Base-by-base conservation (phyloP, 805 yeast genomes). In the Starmera pachycereana region DNA sequence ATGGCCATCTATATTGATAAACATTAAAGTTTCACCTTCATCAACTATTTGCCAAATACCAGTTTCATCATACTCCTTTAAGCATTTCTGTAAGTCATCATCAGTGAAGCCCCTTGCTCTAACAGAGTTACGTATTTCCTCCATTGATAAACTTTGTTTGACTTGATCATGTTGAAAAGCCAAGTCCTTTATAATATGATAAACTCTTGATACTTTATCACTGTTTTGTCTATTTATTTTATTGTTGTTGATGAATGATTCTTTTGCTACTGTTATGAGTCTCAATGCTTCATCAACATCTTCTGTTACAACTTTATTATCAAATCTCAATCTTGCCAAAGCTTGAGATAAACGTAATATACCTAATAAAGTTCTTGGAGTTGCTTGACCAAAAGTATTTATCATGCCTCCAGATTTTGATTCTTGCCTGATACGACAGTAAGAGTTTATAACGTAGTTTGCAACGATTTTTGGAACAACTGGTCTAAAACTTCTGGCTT, bases 221-320 rank as follows among this genome's bases (percentile, higher is more conserved):
- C 74, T 72, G 52, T 85, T 94, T 46, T 76, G 85, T 13, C 56
- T 61, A 38, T 65, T 65, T 32, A 57, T 67, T 36, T 69, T 74
- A 33, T 73, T 76, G 35, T 72, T 68, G 47, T 74, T 73, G 32
- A 38, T 37, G 52, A 90, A 69, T 8, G 96, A 82, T 43, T 82
- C 78, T 61, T 89, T 85, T n/a, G 96, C 86, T 12, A 85, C 95
- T 51, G 81, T 81, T 42, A 81, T 69, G 49, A 92, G 71, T 54
- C 98, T 75, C 53, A 92, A 66, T 0, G 98, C 96, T 64, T 92
- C 99, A 54, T 92, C 97, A 33, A 92, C 96, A 61, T 92, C 97
- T 42, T 76, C 84, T 34, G 69, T 63, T 29, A 68, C 70, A 8
- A 92, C 97, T 14, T 56, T 63, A 45, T 81, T 71, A 42, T 80